phyloP scores from a whole-genome alignment of 768 basidiomycete genomes.

The Mycena crocata region DNA sequence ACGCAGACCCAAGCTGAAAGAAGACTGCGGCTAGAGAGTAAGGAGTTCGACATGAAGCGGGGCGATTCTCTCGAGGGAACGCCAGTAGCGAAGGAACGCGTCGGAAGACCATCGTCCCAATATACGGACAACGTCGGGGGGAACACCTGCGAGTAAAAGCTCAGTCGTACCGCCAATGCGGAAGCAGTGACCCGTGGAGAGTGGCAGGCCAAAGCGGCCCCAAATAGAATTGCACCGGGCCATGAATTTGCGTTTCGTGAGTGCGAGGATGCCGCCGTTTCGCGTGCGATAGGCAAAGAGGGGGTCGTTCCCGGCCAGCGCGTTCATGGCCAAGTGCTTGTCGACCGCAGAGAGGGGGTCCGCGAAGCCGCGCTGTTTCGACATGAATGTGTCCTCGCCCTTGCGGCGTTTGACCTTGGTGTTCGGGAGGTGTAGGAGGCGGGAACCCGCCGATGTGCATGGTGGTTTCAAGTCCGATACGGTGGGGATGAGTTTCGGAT shows the following conservation, averaged over 20 bases:
- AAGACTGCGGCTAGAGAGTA: no score
- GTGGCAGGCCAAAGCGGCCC: slow-evolving; percentile 9
- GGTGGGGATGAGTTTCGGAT: slow-evolving; percentile 17
- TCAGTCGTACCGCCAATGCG: no score
- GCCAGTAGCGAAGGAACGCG: slow-evolving; percentile 42
- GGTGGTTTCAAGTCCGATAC: background rate
- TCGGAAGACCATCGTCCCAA: slow-evolving; percentile 30
- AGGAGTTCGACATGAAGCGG: slow-evolving; percentile 36
- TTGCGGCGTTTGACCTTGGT: slow-evolving; percentile 2
- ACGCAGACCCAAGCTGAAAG: slow-evolving; percentile 56
- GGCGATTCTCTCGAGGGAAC: slow-evolving; percentile 15
- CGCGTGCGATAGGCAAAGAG: background rate
- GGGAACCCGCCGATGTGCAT: slow-evolving; percentile 17
- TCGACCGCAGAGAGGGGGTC: background rate
- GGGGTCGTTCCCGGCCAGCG: background rate
- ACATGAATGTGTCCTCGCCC: background rate
- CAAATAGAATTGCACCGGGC: slow-evolving; percentile 33
- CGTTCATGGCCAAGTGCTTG: background rate
- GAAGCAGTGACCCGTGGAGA: slow-evolving; percentile 16
- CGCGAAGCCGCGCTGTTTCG: background rate
- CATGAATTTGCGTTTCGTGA: slow-evolving; percentile 8
- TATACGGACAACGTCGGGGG: slow-evolving; percentile 16
- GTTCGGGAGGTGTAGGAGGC: slow-evolving; percentile 31
- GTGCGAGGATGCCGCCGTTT: slow-evolving; percentile 1
- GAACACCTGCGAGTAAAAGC: slow-evolving; percentile 18